phyloP scores from a whole-genome alignment of 2,329 filamentous ascomycete genomes.

The Diaporthe sp. region DNA sequence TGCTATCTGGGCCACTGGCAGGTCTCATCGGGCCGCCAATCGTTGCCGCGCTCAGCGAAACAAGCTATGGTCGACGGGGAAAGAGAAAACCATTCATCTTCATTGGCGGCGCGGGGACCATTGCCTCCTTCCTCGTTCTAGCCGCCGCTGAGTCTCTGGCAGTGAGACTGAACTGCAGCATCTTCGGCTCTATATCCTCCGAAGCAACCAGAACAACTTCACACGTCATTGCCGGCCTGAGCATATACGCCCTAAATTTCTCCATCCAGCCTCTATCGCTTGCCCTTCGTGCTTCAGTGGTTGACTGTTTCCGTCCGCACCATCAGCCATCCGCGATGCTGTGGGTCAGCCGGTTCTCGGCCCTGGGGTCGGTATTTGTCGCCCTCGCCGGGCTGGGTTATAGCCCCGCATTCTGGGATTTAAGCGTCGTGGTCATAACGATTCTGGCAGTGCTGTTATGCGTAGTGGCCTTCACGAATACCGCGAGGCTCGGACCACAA shows the following conservation, averaged over 20 bases:
- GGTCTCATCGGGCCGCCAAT: slow-evolving; percentile 12
- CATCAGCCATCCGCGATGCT: slow-evolving; percentile 9
- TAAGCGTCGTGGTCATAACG: not conserved
- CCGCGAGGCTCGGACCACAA: not conserved
- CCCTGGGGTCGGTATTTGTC: slow-evolving; percentile 7
- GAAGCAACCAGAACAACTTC: not conserved
- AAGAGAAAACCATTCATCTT: slow-evolving; percentile 8
- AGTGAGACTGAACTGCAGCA: not conserved
- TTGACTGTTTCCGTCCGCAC: slow-evolving; percentile 1
- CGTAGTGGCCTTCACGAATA: slow-evolving; percentile 10
- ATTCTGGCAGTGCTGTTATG: not conserved
- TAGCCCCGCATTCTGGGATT: slow-evolving; percentile 9
- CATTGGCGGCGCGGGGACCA: not conserved
- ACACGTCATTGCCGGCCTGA: not conserved
- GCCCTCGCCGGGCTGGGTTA: not conserved
- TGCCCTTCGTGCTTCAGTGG: slow-evolving; percentile 5
- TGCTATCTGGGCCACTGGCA: slow-evolving; percentile 1
- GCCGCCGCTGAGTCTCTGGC: not conserved
- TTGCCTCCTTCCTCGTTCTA: slow-evolving; percentile 1
- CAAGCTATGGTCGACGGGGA: not conserved
- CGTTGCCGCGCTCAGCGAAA: slow-evolving; percentile 1
- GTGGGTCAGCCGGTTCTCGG: slow-evolving; percentile 14
- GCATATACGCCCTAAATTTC: slow-evolving; percentile 14
- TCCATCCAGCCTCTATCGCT: slow-evolving; percentile 9
- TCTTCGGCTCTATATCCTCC: not conserved